Evolutionary conservation across 2,329 filamentous ascomycete species (phyloP).

Genomic region (Verticillium albo-atrum): DNA sequence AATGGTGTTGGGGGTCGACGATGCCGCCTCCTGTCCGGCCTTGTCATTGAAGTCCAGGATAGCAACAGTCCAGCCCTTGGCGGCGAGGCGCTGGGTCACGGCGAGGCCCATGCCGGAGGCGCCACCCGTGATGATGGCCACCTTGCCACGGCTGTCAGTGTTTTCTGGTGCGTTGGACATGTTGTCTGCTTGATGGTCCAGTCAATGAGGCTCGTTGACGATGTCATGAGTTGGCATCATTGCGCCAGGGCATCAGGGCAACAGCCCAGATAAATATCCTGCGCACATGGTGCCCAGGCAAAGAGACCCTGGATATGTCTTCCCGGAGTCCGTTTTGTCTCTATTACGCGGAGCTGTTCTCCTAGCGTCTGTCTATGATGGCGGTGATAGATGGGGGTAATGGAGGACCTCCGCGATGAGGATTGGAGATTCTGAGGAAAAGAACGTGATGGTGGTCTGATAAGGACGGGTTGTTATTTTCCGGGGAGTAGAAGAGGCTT

Average conservation of each 20-base stretch:
- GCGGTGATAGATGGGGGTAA: too few species aligned
- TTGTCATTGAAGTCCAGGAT: slow-evolving; percentile 15
- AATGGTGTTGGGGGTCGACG: neutral
- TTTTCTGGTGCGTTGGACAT: neutral
- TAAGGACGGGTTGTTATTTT: too few species aligned
- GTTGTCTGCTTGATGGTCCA: neutral
- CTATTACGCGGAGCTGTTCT: too few species aligned
- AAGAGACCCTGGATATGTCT: too few species aligned
- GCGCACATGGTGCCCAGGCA: too few species aligned
- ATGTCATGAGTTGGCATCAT: neutral
- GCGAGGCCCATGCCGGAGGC: slow-evolving; percentile 16
- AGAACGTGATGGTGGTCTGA: too few species aligned
- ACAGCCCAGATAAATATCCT: too few species aligned
- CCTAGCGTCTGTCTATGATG: too few species aligned
- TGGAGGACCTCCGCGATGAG: too few species aligned
- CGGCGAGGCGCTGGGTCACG: slow-evolving; percentile 13
- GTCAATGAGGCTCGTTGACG: neutral
- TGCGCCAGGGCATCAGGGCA: neutral
- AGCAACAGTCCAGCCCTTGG: slow-evolving; percentile 10
- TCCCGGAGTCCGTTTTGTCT: too few species aligned
- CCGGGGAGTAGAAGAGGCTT: too few species aligned
- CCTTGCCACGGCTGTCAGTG: slow-evolving; percentile 1
- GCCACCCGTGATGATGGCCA: slow-evolving; percentile 16
- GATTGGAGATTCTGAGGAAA: too few species aligned
- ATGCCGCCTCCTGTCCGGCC: slow-evolving; percentile 8